These are phyloP conservation scores for Onygenales sp. DNA, from an alignment of 2,329 filamentous ascomycete species.

Conservation along the genomic window DNA sequence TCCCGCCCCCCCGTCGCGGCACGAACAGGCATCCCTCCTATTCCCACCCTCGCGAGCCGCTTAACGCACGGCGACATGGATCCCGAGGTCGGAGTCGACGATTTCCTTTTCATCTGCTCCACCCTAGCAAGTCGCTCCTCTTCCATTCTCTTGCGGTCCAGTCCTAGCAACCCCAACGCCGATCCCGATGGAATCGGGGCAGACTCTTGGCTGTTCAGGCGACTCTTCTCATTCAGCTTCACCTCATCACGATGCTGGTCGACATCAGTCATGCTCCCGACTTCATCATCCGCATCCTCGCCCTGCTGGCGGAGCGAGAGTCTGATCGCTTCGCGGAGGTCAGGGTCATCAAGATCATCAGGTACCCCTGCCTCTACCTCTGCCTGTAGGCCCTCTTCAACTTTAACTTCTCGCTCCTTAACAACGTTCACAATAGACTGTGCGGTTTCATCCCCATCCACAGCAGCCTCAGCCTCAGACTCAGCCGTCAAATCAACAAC, in stretches of 20 bases:
- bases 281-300: no score
- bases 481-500: conserved; percentile 4
- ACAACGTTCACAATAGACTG: no score
- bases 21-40: neutral
- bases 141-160: conserved; percentile 80
- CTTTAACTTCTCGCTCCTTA: no score
- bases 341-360: no score
- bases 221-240: conserved; percentile 9
- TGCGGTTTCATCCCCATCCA: conserved; percentile 6
- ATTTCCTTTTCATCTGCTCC: conserved; percentile 48
- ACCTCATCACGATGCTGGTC: no score
- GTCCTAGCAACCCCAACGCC: conserved; percentile 35
- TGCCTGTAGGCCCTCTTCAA: no score
- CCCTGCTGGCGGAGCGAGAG: no score
- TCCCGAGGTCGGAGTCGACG: conserved; percentile 21
- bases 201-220: neutral
- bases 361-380: no score
- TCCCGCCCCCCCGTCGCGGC: neutral
- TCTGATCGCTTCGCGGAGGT: no score
- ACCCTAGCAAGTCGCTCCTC: conserved; percentile 65
- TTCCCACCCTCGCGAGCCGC: neutral
- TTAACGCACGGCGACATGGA: conserved; percentile 22
- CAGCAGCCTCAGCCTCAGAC: neutral
- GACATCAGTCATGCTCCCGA: no score
- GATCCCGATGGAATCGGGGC: neutral